phyloP scores from a whole-genome alignment of 257 asterid genomes.

The Euphrasia confusa region DNA sequence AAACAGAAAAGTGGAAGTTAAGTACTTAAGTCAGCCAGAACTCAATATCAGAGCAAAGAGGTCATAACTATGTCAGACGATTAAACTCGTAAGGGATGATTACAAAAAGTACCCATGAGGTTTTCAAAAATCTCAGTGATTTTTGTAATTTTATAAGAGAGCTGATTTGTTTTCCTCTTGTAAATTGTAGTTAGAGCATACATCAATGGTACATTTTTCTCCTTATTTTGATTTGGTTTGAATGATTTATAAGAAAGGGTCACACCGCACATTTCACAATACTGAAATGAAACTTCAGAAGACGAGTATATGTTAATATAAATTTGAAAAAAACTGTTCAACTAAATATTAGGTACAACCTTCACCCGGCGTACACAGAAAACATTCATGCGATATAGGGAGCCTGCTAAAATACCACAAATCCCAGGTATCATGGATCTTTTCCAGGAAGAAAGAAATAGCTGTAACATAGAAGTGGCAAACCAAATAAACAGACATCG shows the following conservation, averaged over 20 bases:
- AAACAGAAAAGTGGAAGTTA: constrained; percentile 15
- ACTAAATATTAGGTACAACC: constrained; percentile 39
- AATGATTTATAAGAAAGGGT: no score
- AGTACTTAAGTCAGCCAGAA: constrained; percentile 25
- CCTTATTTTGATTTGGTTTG: no score
- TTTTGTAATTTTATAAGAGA: no score
- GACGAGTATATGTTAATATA: background rate
- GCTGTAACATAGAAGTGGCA: constrained; percentile 47
- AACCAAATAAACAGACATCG: constrained; percentile 15
- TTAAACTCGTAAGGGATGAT: no score
- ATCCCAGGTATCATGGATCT: constrained; percentile 91
- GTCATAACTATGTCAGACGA: background rate
- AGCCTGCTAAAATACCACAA: constrained; percentile 96
- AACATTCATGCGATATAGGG: constrained; percentile 73
- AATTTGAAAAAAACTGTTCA: background rate
- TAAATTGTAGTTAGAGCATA: no score
- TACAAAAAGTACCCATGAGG: no score
- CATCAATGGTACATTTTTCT: no score
- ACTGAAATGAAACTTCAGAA: no score
- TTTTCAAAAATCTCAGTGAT: no score
- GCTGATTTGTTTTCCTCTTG: no score
- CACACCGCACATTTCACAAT: no score
- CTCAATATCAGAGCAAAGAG: constrained; percentile 2
- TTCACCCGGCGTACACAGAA: constrained; percentile 65
- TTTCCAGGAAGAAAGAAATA: constrained; percentile 94